phyloP scores from a whole-genome alignment of 805 yeast species.

The Zygosaccharomyces gambellarensis region DNA sequence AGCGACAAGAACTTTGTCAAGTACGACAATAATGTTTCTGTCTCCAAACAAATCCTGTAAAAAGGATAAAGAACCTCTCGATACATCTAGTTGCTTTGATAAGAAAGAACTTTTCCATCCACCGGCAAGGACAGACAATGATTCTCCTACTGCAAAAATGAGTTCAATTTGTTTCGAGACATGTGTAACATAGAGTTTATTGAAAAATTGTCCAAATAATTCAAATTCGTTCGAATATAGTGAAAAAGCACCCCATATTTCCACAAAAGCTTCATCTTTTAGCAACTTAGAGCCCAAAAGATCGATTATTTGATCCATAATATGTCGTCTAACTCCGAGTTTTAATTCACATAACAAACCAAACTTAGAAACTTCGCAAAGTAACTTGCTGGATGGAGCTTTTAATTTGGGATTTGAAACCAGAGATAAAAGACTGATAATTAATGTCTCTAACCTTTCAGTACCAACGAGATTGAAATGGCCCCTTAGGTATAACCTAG shows the following conservation, averaged over 20 bases:
- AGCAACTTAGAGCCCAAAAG: constrained; percentile 41
- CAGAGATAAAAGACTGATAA: constrained; percentile 1
- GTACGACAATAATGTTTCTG: constrained; percentile 32
- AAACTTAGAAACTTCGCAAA: constrained; percentile 38
- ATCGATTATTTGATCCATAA: constrained; percentile 28
- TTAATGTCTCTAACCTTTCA: not conserved
- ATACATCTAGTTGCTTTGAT: constrained; percentile 50
- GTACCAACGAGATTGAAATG: not conserved
- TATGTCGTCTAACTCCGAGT: constrained; percentile 17
- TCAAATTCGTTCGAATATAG: constrained; percentile 36
- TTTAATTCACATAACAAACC: constrained; percentile 33
- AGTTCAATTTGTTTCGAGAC: constrained; percentile 68
- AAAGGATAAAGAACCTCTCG: constrained; percentile 25
- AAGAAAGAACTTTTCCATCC: constrained; percentile 71
- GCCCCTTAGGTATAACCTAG: constrained; percentile 16
- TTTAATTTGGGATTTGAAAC: constrained; percentile 1
- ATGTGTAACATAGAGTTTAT: constrained; percentile 52
- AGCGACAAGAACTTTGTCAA: constrained; percentile 47
- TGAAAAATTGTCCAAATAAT: constrained; percentile 37
- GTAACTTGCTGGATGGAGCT: not conserved
- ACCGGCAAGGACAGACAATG: constrained; percentile 60
- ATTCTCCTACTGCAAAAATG: constrained; percentile 79
- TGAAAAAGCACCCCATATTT: constrained; percentile 53
- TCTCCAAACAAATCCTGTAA: constrained; percentile 11
- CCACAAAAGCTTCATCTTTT: constrained; percentile 54